Evolutionary conservation across 2,329 filamentous ascomycete species (phyloP).

Genomic region (Pestalotiopsis sp.): DNA sequence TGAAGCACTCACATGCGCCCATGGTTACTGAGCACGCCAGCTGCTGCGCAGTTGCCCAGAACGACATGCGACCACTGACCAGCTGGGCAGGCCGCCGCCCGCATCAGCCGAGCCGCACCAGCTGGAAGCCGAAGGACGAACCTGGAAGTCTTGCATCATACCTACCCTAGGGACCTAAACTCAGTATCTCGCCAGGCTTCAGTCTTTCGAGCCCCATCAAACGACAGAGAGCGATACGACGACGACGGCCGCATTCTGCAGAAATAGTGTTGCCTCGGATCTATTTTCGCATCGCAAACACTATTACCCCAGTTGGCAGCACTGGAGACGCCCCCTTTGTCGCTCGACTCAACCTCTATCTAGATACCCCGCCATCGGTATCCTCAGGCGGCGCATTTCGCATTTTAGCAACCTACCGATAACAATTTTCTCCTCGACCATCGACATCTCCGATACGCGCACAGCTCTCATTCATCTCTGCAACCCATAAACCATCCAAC

Average conservation of each 20-base stretch:
- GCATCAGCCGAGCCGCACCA: constrained; percentile 5
- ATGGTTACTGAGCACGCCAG: not conserved
- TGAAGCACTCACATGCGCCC: not conserved
- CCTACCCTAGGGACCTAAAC: constrained; percentile 12
- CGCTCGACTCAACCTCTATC: not conserved
- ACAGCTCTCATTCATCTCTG: not conserved
- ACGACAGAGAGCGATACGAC: constrained; percentile 3
- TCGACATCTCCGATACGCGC: not conserved
- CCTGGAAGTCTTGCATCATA: constrained; percentile 18
- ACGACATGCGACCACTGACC: constrained; percentile 2
- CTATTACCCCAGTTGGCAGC: not conserved
- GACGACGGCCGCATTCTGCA: not conserved
- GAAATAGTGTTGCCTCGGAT: not conserved
- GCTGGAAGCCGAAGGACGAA: not conserved
- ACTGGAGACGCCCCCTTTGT: not conserved
- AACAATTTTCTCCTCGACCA: constrained; percentile 12
- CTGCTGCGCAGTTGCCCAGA: not conserved
- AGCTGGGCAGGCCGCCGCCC: not conserved
- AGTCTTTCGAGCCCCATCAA: constrained; percentile 2
- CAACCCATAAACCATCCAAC: constrained; percentile 25
- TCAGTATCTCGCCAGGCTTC: constrained; percentile 12
- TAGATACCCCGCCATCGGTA: constrained; percentile 12
- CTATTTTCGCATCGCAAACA: not conserved
- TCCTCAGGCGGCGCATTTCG: not conserved
- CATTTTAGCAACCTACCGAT: constrained; percentile 13